These are phyloP conservation scores for Xylariaceae sp. DNA, from an alignment of 2,329 filamentous ascomycete species.

Conservation along the genomic window DNA sequence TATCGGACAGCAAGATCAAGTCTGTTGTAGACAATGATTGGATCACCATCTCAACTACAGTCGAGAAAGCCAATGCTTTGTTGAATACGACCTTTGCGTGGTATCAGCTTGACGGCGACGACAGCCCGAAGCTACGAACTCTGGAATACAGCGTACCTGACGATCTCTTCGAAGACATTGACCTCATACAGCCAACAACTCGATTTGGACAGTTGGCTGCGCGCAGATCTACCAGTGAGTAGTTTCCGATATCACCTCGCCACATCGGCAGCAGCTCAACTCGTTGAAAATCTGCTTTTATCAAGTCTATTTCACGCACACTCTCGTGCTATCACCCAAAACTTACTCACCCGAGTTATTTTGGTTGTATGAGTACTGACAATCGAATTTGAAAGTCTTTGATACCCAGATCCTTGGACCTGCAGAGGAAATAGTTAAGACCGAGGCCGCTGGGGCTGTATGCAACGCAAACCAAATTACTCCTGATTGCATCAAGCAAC, in stretches of 20 bases:
- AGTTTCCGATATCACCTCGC: too few relatives aligned
- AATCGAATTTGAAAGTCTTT: slow-evolving; percentile 9
- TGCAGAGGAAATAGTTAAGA: slow-evolving; percentile 16
- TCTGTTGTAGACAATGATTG: slow-evolving; percentile 36
- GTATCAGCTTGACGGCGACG: slow-evolving; percentile 39
- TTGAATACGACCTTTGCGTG: slow-evolving; percentile 44
- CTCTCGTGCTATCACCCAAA: too few relatives aligned
- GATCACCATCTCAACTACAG: slow-evolving; percentile 40
- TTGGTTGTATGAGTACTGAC: too few relatives aligned
- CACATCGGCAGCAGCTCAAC: too few relatives aligned
- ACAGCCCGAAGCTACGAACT: slow-evolving; percentile 37
- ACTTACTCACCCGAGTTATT: too few relatives aligned
- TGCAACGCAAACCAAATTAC: slow-evolving; percentile 38
- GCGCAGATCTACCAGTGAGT: slow-evolving; percentile 22
- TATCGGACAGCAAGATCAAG: slow-evolving; percentile 36
- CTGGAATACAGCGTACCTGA: slow-evolving; percentile 34
- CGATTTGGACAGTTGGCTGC: slow-evolving; percentile 42
- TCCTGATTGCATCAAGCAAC: slow-evolving; percentile 40
- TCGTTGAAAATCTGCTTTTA: too few relatives aligned
- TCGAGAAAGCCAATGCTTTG: slow-evolving; percentile 40
- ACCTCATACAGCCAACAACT: slow-evolving; percentile 49
- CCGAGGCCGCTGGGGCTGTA: slow-evolving; percentile 17
- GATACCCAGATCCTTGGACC: slow-evolving; percentile 25
- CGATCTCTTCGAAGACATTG: slow-evolving; percentile 36
- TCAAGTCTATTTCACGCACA: too few relatives aligned